A percentile compares a stretch with the other conserved stretches of the same genome.
These are phyloP conservation scores for Cyclotella distinguenda DNA, from an alignment of 108 stramenopile species.

Conservation along the genomic window DNA sequence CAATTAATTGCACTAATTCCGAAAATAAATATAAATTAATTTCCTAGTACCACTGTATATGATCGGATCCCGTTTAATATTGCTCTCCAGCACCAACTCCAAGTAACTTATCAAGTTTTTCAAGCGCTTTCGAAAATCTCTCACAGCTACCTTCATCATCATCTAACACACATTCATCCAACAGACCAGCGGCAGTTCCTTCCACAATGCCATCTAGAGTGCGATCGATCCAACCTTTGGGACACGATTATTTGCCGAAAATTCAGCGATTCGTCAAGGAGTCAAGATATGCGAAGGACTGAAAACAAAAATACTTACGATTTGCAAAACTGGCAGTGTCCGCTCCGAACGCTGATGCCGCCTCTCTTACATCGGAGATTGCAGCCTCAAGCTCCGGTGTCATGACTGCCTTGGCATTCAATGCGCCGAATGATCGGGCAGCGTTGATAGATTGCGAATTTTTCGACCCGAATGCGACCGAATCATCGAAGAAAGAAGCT, in stretches of 20 bases:
- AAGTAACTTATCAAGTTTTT: conserved; percentile 38
- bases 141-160: conserved; percentile 46
- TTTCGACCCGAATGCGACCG: conserved; percentile 32
- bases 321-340: conserved; percentile 55
- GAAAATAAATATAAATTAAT: too few relatives aligned
- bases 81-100: conserved; percentile 49
- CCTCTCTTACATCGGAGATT: conserved; percentile 43
- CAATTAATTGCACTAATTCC: too few relatives aligned
- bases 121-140: conserved; percentile 38
- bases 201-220: conserved; percentile 37
- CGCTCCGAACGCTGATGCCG: conserved; percentile 50
- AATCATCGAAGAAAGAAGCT: conserved; percentile 10
- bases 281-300: not conserved
- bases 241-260: not conserved
- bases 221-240: conserved; percentile 47
- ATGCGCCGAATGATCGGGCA: conserved; percentile 10
- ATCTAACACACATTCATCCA: conserved; percentile 53
- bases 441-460: not conserved
- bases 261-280: not conserved
- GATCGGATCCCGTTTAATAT: conserved; percentile 19
- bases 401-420: conserved; percentile 24
- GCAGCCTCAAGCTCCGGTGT: conserved; percentile 51
- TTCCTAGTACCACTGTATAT: too few relatives aligned
- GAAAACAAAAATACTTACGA: conserved; percentile 27
- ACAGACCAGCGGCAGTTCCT: conserved; percentile 42